phyloP scores from a whole-genome alignment of 2,329 filamentous ascomycete genomes.

The Cordyceps cicadae region DNA sequence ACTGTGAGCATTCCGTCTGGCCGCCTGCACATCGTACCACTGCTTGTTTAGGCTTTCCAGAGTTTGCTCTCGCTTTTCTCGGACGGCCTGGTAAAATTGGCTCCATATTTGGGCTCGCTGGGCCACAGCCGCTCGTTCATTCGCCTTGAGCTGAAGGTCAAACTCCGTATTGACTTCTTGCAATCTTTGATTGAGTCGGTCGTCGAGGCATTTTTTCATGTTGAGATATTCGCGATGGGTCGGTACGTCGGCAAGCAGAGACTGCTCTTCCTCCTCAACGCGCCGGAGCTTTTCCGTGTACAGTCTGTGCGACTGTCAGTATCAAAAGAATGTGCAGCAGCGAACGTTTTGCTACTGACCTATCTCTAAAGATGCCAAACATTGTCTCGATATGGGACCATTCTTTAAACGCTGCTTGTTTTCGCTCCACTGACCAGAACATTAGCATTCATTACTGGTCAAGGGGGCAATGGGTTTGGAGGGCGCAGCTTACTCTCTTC shows the following conservation, averaged over 20 bases:
- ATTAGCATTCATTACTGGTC: slow-evolving; percentile 18
- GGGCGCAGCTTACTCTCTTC: slow-evolving; percentile 49
- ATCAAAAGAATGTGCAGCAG: slow-evolving; percentile 9
- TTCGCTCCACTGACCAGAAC: slow-evolving; percentile 57
- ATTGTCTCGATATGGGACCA: slow-evolving; percentile 76
- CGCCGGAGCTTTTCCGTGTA: slow-evolving; percentile 82
- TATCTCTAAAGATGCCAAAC: slow-evolving; percentile 77
- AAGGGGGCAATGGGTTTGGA: not conserved
- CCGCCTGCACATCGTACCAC: slow-evolving; percentile 88
- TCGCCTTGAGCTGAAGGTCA: slow-evolving; percentile 63
- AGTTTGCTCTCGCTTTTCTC: slow-evolving; percentile 72
- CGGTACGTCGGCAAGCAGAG: slow-evolving; percentile 50
- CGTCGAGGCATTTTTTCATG: slow-evolving; percentile 81
- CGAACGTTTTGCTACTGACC: slow-evolving; percentile 39
- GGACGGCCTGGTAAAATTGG: slow-evolving; percentile 80
- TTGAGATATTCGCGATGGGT: slow-evolving; percentile 87
- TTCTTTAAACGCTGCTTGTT: slow-evolving; percentile 71
- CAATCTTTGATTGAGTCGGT: slow-evolving; percentile 71
- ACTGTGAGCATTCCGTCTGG: slow-evolving; percentile 72
- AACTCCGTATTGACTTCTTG: slow-evolving; percentile 66
- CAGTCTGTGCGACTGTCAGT: slow-evolving; percentile 46
- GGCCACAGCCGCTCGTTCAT: slow-evolving; percentile 68
- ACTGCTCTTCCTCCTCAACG: slow-evolving; percentile 62
- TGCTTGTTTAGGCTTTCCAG: slow-evolving; percentile 77
- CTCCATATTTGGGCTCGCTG: slow-evolving; percentile 79